Evolutionary conservation across 495 filamentous ascomycete genomes (phyloP), one percentile per base, ranked within the genome.

Genomic region (Aspergillus carlsbadensis): DNA sequence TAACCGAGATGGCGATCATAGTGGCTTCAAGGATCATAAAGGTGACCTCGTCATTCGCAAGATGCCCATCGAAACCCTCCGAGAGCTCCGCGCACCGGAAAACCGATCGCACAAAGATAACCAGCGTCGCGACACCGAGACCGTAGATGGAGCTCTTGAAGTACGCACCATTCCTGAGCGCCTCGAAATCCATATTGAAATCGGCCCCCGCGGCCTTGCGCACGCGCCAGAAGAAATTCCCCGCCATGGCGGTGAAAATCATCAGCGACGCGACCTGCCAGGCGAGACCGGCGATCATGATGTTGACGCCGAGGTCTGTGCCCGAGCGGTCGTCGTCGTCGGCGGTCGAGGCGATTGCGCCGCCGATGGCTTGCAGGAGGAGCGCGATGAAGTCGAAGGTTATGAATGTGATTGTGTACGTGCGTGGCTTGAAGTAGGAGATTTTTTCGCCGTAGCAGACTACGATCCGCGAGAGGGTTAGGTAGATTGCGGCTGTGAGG

Each of bases 11-110:
- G n/a, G 77, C 68, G 61, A 91, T 82, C 84, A 90, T 85, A n/a
- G 81, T 70, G 18, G 86, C 84, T 71, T 91, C 88, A 20, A 91
- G 77, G 24, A 87, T 73, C 72, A 91, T 83, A 65, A 90, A 87
- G 11, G 81, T 59, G 10, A 78, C 70, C 69, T 91, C 75, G 42
- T 87, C 68, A 40, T 74, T 78, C 44, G 81, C 84, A 49, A 89
- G 65, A 1, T 62, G 50, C 18, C 86, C 80, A 11, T 67, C 52
- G 70, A 84, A 89, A 14, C 87, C 87, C 14, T 70, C 65, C 43
- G 72, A 74, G 41, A 89, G 73, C 76, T 90, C 87, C 8, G 80
- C 82, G 18, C 86, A 81, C 46, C 87, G 80, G 67, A 79, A 90
- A 26, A 84, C 69, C 34, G 77, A 83, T 1, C 87, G 80, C 50